Conservation (phyloP, 192 early-diverging fungal genomes). For the Piromyces finnis region DNA sequence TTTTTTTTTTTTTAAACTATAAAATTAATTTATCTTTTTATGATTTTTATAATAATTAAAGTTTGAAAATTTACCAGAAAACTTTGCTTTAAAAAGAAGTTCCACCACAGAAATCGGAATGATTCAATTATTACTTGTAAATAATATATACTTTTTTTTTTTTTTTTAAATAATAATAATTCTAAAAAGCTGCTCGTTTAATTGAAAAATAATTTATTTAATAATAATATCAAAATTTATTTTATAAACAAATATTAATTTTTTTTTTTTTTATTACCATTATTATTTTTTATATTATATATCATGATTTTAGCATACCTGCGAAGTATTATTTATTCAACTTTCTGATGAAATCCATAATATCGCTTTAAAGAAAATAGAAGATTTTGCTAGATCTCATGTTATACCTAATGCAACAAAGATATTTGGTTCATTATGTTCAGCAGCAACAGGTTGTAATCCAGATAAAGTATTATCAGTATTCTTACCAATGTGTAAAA, state of each 20-base stretch:
- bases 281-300: neutral
- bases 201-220: too few species aligned
- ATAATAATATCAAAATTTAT: too few species aligned
- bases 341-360: slow-evolving; percentile 42
- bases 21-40: neutral
- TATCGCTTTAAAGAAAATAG: slow-evolving; percentile 33
- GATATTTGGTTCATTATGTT: slow-evolving; percentile 32
- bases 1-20: too few species aligned
- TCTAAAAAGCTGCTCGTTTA: too few species aligned
- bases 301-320: slow-evolving; percentile 26
- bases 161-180: too few species aligned
- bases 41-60: slow-evolving; percentile 1
- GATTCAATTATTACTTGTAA: slow-evolving; percentile 24
- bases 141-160: too few species aligned
- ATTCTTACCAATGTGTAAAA: slow-evolving; percentile 36
- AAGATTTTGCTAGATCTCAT: slow-evolving; percentile 30
- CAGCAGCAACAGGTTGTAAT: slow-evolving; percentile 14
- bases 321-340: slow-evolving; percentile 49
- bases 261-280: neutral
- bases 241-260: too few species aligned
- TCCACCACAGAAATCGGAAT: slow-evolving; percentile 19
- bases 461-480: slow-evolving; percentile 20
- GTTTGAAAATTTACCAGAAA: slow-evolving; percentile 58
- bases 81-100: slow-evolving; percentile 26
- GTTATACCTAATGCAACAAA: slow-evolving; percentile 52